Evolutionary conservation across 345 rosid species (phyloP), one percentile per base, ranked within the genome.

Genomic region (Gossypium sturtianum): DNA sequence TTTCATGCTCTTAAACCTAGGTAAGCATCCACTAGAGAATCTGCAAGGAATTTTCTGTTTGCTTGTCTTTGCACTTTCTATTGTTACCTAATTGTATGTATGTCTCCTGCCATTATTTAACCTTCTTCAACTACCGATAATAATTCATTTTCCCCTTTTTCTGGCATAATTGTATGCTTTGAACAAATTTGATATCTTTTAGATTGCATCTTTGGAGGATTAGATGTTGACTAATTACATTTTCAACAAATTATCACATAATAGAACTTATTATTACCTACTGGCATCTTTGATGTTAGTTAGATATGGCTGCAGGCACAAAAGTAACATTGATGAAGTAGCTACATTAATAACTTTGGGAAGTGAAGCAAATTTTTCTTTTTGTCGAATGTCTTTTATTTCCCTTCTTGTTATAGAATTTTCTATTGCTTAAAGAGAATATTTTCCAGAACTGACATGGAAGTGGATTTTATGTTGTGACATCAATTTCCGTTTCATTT

Each of bases 1-100:
- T 82, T 89, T 77, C 91, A 85, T 71, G 90, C 90, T 75, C 90
- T 87, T 72, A 87, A 83, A 67, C 91, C 90, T 76, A 86, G 89
- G 94, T 86, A 84, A 69, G 76, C 70, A 17, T 12, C 41, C 38
- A 2, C 22, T 71, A 15, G 38, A 15, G 56, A 29, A 65, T 59
- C 45, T 34, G 66, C 41, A 19, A 45, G 19, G 5, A 15, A 7
- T 62, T 44, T 66, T 72, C 61, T 75, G 52, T 41, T 22, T 16
- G 13, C 38, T 63, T 75, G 27, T 8, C 41, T 34, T 62, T 57
- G 25, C 27, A 17, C 22, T 20, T 52, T 45, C 23, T 75, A 16
- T 56, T 67, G 44, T 49, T 34, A 48, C 72, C 58, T 25, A 8
- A 49, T 25, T 48, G 58, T 25, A 23, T 23, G 20, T 15, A 68